Evolutionary conservation across 257 asterid genomes (phyloP), one percentile per base, ranked within the genome.

Genomic region (Buddleja alternifolia): DNA sequence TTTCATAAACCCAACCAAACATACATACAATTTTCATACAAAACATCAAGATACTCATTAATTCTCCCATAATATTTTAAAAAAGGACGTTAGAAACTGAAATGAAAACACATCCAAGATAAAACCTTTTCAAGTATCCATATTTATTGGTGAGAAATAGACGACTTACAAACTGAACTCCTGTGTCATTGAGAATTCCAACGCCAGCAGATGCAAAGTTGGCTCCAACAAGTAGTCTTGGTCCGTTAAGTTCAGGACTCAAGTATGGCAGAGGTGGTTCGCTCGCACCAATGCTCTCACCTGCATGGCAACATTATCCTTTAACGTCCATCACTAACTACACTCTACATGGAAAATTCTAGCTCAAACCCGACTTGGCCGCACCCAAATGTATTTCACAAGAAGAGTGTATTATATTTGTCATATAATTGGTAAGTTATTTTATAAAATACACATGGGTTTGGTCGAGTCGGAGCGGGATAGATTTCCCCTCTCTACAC

Each of bases 151-250:
- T 50, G 9, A 17, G 52, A 45, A 14, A 14, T 15, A 3, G 1
- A 56, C 83, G 1, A 56, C 83, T 66, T 77, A 85, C 92, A 34
- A 86, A 86, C 62, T 86, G 89, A 25, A 66, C 17, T 61, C 92
- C 92, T 1, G 89, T 86, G 82, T 86, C 92, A 10, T 83, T 81
- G 3, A 86, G 88, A 70, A 86, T 77, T 19, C 92, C 92, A 7
- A 86, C 82, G 0, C 92, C 92, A 0, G 92, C 92, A 7, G 92
- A 86, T 23, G 89, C 92, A 37, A 83, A 86, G 72, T 86, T 86
- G 76, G 92, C 92, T 20, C 92, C 92, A 0, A 52, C 46, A 0
- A 83, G 70, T 0, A 86, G 82, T 24, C 74, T 73, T 40, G 19
- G 51, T 3, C 89, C 87, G 6, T 16, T 29, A 9, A 81, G 77